Evolutionary conservation across 2,329 filamentous ascomycete species (phyloP).

Genomic region (Penicillium concentricum): DNA sequence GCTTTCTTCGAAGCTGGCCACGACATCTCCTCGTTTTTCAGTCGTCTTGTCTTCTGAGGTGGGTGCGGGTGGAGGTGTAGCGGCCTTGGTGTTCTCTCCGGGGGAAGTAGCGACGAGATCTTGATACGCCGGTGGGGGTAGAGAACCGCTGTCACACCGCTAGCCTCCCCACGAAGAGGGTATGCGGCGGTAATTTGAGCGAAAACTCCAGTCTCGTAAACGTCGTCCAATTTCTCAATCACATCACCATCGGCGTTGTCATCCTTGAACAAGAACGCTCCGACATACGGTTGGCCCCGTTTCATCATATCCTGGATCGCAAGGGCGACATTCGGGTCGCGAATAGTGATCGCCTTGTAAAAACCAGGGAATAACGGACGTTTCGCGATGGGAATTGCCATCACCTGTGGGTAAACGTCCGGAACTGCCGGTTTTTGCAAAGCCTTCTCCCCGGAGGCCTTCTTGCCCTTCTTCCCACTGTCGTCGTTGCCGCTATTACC

Average conservation of each 20-base stretch:
- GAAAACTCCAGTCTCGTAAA: constrained; percentile 94
- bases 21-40: constrained; percentile 87
- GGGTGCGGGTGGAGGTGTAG: constrained; percentile 24
- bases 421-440: constrained; percentile 86
- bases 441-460: constrained; percentile 66
- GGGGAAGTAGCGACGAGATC: constrained; percentile 78
- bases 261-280: constrained; percentile 95
- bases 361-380: constrained; percentile 94
- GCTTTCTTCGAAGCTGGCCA: constrained; percentile 92
- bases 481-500: constrained; percentile 56
- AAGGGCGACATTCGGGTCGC: constrained; percentile 83
- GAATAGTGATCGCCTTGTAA: constrained; percentile 97
- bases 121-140: constrained; percentile 95
- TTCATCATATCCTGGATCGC: constrained; percentile 97
- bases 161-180: constrained; percentile 77
- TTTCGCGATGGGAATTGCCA: constrained; percentile 94
- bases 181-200: constrained; percentile 97
- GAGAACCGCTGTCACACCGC: constrained; percentile 83
- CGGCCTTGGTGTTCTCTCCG: constrained; percentile 45
- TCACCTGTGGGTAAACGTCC: constrained; percentile 94
- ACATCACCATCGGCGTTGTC: constrained; percentile 91
- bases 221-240: constrained; percentile 85
- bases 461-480: constrained; percentile 70
- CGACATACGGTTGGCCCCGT: constrained; percentile 93
- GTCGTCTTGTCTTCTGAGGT: constrained; percentile 43